Conservation (phyloP, 495 filamentous ascomycete genomes). For the Amphirosellinia nigrospora region DNA sequence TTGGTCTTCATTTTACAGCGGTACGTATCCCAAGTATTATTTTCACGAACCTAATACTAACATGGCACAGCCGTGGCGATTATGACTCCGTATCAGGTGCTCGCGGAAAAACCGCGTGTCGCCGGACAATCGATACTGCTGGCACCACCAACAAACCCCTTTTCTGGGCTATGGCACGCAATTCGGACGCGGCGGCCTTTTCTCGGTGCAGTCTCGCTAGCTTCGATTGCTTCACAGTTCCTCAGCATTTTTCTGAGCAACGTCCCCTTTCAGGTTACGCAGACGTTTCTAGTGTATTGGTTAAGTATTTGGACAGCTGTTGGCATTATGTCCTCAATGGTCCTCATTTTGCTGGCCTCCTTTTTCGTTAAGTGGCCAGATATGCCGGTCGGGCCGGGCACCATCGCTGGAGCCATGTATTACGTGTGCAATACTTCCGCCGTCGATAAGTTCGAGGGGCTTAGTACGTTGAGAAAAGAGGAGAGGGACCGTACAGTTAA, state of each 20-base stretch:
- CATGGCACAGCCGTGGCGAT: conserved; percentile 27
- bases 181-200: conserved; percentile 39
- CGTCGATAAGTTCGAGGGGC: conserved; percentile 36
- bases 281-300: conserved; percentile 40
- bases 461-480: conserved; percentile 33
- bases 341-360: conserved; percentile 40
- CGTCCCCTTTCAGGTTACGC: conserved; percentile 46
- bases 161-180: conserved; percentile 45
- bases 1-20: conserved; percentile 47
- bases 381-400: conserved; percentile 41
- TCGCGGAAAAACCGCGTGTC: conserved; percentile 33
- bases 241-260: conserved; percentile 47
- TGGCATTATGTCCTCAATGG: conserved; percentile 44
- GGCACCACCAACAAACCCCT: conserved; percentile 42
- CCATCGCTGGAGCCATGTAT: conserved; percentile 40
- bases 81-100: conserved; percentile 40
- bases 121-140: conserved; percentile 44
- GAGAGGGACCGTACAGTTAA: conserved; percentile 33
- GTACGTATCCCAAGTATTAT: conserved; percentile 30
- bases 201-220: conserved; percentile 39
- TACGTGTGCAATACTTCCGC: conserved; percentile 43
- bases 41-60: neutral
- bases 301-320: conserved; percentile 44
- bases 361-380: conserved; percentile 39
- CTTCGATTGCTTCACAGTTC: conserved; percentile 46